phyloP scores from a whole-genome alignment of 495 filamentous ascomycete species.

The Lophiotrema nucula region DNA sequence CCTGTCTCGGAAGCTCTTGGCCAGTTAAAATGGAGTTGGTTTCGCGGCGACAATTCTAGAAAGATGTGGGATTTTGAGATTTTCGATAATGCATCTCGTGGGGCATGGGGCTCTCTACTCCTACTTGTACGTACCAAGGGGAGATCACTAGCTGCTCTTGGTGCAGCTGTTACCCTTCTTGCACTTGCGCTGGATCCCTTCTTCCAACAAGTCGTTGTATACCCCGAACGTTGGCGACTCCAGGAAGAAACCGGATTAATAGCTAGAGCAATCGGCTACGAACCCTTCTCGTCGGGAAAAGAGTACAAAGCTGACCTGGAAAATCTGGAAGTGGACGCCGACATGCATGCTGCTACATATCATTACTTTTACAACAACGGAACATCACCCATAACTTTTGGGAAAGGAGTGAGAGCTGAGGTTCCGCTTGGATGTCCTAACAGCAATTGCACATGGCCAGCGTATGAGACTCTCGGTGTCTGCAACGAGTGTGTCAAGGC shows the following conservation, averaged over 20 bases:
- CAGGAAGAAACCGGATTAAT: constrained; percentile 10
- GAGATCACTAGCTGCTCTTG: constrained; percentile 19
- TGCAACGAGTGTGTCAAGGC: constrained; percentile 6
- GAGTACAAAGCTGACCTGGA: background rate
- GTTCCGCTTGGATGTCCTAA: constrained; percentile 12
- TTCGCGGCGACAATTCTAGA: constrained; percentile 12
- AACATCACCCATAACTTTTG: background rate
- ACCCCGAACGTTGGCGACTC: constrained; percentile 13
- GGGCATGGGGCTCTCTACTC: constrained; percentile 25
- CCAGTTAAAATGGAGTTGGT: constrained; percentile 34
- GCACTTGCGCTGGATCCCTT: constrained; percentile 31
- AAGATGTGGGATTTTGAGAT: constrained; percentile 34
- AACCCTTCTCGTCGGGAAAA: background rate
- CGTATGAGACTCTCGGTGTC: constrained; percentile 4
- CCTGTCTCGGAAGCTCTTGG: constrained; percentile 27
- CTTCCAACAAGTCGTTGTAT: constrained; percentile 32
- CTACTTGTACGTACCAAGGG: constrained; percentile 24
- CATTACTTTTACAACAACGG: constrained; percentile 13
- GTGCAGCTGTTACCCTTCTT: constrained; percentile 20
- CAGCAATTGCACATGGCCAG: constrained; percentile 13
- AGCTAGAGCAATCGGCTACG: constrained; percentile 1
- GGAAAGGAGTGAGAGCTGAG: background rate
- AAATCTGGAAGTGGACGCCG: background rate
- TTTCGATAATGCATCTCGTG: constrained; percentile 30
- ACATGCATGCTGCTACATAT: background rate